Evolutionary conservation across 1,139 yeast species (phyloP), one percentile per base, ranked within the genome.

Genomic region (Candida freyschussii): DNA sequence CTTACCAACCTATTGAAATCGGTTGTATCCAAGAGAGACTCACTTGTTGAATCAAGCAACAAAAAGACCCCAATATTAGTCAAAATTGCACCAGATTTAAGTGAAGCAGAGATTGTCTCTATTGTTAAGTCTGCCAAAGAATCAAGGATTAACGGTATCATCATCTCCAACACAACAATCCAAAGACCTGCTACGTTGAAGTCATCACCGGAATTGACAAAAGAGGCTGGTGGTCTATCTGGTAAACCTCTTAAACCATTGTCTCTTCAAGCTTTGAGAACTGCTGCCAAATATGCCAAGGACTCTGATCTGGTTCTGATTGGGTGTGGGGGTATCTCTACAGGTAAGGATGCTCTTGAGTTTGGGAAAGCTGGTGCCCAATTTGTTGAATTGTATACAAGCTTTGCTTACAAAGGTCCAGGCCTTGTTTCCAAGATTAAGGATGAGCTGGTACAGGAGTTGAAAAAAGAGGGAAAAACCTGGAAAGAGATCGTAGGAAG

Each of bases 331-430:
- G 98, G 98, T 43, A 86, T 89, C 47, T 67, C 83, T 17, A 62
- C 67, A 23, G 97, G 95, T 37, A 68, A 76, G 47, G 97, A 89
- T 55, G 96, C 89, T 1, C 63, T 89, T 34, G 97, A 89, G 48
- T 91, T 81, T 59, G 96, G 93, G 21, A 76, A 73, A 51, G 96
- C 96, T 2, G 98, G 98, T 40, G 97, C 98, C 11, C 72, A 83
- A 21, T 84, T 79, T 53, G 77, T 89, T 28, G 85, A 89, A 58
- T 60, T 86, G 34, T 87, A 87, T 61, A 89, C 97, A 9, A 78
- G 95, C 3, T 84, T 85, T 60, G 96, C 95, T 2, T 89, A 86
- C 63, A 78, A 76, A 53, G 98, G 98, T 1, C 96, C 96, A 1
- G 95, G 95, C 2, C 65, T 85, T 34, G 85, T 93, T 7, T 75